These are phyloP conservation scores for Botrytis sinoallii DNA, from an alignment of 2,329 filamentous ascomycete species.

Conservation along the genomic window DNA sequence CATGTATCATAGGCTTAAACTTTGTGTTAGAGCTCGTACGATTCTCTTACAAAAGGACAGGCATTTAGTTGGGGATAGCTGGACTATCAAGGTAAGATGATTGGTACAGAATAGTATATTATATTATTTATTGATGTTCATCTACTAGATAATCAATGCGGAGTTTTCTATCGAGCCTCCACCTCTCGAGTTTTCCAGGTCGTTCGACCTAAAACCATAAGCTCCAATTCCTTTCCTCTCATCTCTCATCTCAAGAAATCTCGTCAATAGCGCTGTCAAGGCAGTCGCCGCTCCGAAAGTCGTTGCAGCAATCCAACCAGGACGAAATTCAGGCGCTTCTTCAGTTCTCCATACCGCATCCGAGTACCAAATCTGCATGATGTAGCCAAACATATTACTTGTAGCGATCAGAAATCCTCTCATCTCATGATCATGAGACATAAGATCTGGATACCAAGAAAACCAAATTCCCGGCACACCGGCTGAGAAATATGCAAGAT, in stretches of 20 bases:
- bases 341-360: constrained; percentile 32
- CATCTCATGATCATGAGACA: constrained; percentile 27
- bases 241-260: constrained; percentile 19
- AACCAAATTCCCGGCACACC: constrained; percentile 25
- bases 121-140: not conserved
- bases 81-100: not conserved
- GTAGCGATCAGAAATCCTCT: constrained; percentile 29
- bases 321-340: constrained; percentile 27
- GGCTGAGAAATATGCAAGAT: constrained; percentile 20
- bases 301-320: constrained; percentile 25
- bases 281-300: constrained; percentile 16
- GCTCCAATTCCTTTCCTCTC: constrained; percentile 7
- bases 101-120: not conserved
- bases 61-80: not conserved
- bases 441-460: constrained; percentile 26
- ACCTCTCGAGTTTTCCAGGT: not conserved
- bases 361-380: constrained; percentile 30
- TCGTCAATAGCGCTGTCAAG: not conserved
- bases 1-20: too few relatives aligned
- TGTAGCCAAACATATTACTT: constrained; percentile 27
- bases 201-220: not conserved
- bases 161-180: not conserved
- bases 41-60: not conserved
- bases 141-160: not conserved
- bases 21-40: too few relatives aligned